These are phyloP conservation scores for Carex scoparia DNA, from an alignment of 176 grass and related monocot genomes.

Conservation along the genomic window DNA sequence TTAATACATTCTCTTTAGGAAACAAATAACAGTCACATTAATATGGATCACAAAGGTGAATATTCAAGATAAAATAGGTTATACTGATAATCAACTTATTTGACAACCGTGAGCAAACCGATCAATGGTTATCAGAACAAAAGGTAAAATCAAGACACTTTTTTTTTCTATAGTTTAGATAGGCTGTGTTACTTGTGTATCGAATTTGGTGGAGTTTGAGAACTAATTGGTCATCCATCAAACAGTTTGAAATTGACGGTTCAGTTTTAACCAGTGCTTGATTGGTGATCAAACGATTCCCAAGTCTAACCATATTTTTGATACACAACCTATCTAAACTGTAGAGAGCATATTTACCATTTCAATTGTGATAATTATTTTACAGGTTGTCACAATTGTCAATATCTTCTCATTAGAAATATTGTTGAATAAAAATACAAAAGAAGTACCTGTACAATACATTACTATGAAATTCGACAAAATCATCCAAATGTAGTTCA, in stretches of 20 bases:
- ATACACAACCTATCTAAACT: not conserved
- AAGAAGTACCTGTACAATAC: conserved; percentile 53
- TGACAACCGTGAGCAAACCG: not conserved
- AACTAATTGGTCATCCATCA: not conserved
- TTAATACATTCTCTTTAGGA: not conserved
- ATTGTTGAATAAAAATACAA: not conserved
- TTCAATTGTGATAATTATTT: not conserved
- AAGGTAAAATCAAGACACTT: not conserved
- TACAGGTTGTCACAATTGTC: not conserved
- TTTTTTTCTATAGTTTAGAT: not conserved
- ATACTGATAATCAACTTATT: not conserved
- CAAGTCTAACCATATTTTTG: not conserved
- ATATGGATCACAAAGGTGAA: not conserved
- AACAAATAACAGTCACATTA: not conserved
- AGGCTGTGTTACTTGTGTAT: not conserved
- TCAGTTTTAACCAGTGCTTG: not conserved
- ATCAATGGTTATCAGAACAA: not conserved
- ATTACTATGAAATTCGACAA: conserved; percentile 81
- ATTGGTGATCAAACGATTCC: not conserved
- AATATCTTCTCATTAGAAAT: not conserved
- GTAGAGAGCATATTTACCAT: not conserved
- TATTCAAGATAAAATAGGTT: not conserved
- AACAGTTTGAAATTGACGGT: not conserved
- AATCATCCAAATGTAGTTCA: conserved; percentile 69
- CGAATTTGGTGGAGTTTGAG: not conserved